Evolutionary conservation across 148 eudicot species (phyloP), one percentile per base, ranked within the genome.

Genomic region (Pouteria glomerata): DNA sequence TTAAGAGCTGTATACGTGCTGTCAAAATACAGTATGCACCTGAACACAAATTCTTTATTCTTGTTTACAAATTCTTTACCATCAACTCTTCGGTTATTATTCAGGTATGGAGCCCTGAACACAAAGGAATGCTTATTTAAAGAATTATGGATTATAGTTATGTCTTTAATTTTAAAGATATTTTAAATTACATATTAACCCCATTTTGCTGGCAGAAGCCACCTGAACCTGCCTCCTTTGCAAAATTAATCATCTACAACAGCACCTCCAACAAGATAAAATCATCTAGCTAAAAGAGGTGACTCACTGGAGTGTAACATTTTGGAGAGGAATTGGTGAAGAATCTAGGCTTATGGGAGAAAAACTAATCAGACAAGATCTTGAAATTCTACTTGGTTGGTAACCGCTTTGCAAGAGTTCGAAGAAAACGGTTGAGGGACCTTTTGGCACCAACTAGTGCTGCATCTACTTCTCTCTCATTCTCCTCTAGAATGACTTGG

Each of bases 341-440:
- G 6, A 2, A 3, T n/a, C 21, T 21, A 23, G 30, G 0, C 3
- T 7, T 55, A 26, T 55, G 58, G 58, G 58, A 4, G 7, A 24
- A 6, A 23, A 55, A 55, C 4, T 1, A 24, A 55, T 23, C 29
- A 23, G 30, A 24, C 11, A 62, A 26, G 15, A 57, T 27, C 29
- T 41, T 33, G 8, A 13, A 62, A 34, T n/a, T 34, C 77, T 80
- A 79, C 50, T 77, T 66, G 30, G 55, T 66, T 21, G 72, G 72
- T 37, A 83, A 64, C 29, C 85, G 85, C 76, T 77, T 83, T 16
- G 82, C 94, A 47, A 89, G 76, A 51, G 76, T 73, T 47, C 42
- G 69, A 55, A 89, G 83, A 73, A 89, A 89, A 33, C 76, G 79
- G 61, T 77, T 72, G 52, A 89, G 90, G 26, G 87, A 80, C 66